phyloP scores from a whole-genome alignment of 78 protist genomes.

The Chrysochromulina parva region DNA sequence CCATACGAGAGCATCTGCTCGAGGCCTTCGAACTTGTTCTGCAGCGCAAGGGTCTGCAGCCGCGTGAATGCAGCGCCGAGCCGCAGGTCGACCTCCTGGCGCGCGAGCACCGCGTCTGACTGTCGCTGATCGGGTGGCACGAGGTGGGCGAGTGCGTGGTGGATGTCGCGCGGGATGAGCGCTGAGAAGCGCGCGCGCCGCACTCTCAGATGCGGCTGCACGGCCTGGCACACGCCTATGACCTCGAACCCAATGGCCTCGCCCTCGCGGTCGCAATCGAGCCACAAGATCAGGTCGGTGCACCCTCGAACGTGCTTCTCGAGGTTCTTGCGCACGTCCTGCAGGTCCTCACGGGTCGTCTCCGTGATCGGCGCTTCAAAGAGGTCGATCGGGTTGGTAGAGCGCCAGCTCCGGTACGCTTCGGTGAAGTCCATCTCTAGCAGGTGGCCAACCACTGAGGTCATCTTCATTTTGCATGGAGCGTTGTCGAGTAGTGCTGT shows the following conservation, averaged over 20 bases:
- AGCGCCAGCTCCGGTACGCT: slow-evolving; percentile 59
- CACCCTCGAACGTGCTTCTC: slow-evolving; percentile 18
- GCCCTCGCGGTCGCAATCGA: slow-evolving; percentile 98
- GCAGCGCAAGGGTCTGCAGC: slow-evolving; percentile 84
- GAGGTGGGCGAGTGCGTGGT: not conserved
- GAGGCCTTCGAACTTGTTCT: not conserved
- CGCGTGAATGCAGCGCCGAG: slow-evolving; percentile 98
- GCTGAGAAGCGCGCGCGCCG: slow-evolving; percentile 91
- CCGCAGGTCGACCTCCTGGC: slow-evolving; percentile 83
- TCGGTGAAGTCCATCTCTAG: slow-evolving; percentile 72
- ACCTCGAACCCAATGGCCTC: slow-evolving; percentile 96
- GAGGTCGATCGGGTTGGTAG: slow-evolving; percentile 62
- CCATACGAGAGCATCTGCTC: not conserved
- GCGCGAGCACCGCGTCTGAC: slow-evolving; percentile 88
- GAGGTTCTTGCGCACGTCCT: not conserved
- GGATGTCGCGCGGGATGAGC: slow-evolving; percentile 50
- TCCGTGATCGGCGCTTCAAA: slow-evolving; percentile 72
- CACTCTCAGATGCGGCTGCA: slow-evolving; percentile 39
- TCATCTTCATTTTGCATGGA: slow-evolving; percentile 65
- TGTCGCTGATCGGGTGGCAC: slow-evolving; percentile 71
- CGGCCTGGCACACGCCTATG: slow-evolving; percentile 43
- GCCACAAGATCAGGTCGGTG: slow-evolving; percentile 82
- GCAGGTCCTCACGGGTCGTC: not conserved
- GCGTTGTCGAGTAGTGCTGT: not conserved
- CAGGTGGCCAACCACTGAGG: slow-evolving; percentile 92